Conservation (phyloP, 1,284 basidiomycete species). For the Exsudoporus floridanus region DNA sequence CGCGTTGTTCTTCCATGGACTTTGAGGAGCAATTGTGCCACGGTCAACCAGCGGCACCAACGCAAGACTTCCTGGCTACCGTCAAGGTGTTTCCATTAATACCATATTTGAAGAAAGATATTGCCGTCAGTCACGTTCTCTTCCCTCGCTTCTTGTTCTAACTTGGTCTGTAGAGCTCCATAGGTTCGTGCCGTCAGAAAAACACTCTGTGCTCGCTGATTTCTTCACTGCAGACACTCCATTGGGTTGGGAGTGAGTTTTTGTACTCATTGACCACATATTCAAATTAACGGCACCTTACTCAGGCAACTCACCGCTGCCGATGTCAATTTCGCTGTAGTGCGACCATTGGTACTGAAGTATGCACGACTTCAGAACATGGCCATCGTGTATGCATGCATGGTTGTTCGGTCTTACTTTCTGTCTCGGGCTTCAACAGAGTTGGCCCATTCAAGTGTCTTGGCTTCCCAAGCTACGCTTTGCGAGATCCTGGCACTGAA, state of each 20-base stretch:
- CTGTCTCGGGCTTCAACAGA: constrained; percentile 44
- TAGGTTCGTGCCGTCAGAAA: constrained; percentile 22
- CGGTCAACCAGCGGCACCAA: constrained; percentile 47
- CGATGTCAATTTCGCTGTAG: constrained; percentile 80
- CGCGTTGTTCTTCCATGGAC: constrained; percentile 44
- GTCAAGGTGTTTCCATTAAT: constrained; percentile 78
- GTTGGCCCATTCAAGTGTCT: constrained; percentile 73
- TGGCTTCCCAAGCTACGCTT: constrained; percentile 67
- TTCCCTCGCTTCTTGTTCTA: constrained; percentile 5
- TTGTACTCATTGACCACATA: constrained; percentile 2
- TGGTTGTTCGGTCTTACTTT: constrained; percentile 64
- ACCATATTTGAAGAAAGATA: constrained; percentile 64
- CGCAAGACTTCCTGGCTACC: constrained; percentile 53
- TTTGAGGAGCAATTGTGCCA: constrained; percentile 43
- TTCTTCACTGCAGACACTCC: constrained; percentile 57
- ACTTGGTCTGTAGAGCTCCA: constrained; percentile 22
- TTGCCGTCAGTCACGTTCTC: constrained; percentile 49
- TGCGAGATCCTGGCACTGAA: constrained; percentile 87
- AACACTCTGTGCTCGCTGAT: constrained; percentile 8
- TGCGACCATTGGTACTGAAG: constrained; percentile 77
- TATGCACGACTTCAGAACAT: constrained; percentile 76
- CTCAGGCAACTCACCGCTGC: constrained; percentile 74
- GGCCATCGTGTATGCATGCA: constrained; percentile 71
- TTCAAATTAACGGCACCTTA: not conserved
- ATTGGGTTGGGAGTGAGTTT: constrained; percentile 76